phyloP scores from a whole-genome alignment of 345 rosid species.

The Theobroma cacao region DNA sequence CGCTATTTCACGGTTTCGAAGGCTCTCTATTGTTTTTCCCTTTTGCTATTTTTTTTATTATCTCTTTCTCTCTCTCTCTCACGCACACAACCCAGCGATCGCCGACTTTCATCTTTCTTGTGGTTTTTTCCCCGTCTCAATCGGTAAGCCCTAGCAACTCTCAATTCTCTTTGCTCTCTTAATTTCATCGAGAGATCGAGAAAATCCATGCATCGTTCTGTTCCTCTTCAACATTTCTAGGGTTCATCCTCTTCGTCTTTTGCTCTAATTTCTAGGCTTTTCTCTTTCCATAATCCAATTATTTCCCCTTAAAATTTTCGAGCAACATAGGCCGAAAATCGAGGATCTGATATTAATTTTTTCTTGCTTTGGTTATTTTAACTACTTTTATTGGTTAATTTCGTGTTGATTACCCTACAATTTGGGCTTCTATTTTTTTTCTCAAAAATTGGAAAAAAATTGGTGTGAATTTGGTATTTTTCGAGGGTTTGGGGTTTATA shows the following conservation, averaged over 20 bases:
- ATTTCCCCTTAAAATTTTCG: background rate
- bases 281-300: background rate
- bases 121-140: background rate
- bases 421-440: slow-evolving; percentile 2
- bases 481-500: slow-evolving; percentile 31
- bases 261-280: background rate
- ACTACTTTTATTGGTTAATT: slow-evolving; percentile 1
- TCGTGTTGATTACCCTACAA: slow-evolving; percentile 17
- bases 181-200: background rate
- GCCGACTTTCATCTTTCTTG: slow-evolving; percentile 11
- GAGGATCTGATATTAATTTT: background rate
- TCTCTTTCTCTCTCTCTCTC: slow-evolving; percentile 18
- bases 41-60: background rate
- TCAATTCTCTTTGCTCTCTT: background rate
- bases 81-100: slow-evolving; percentile 18
- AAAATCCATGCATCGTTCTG: background rate
- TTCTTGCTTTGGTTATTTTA: background rate
- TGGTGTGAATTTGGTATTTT: background rate
- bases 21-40: background rate
- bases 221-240: slow-evolving; percentile 2
- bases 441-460: background rate
- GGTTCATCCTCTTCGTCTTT: background rate
- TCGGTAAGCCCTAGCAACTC: slow-evolving; percentile 30
- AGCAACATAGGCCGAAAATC: background rate
- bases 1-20: background rate